Evolutionary conservation across 2,329 filamentous ascomycete species (phyloP).

Genomic region (Fusarium fujikuroi): DNA sequence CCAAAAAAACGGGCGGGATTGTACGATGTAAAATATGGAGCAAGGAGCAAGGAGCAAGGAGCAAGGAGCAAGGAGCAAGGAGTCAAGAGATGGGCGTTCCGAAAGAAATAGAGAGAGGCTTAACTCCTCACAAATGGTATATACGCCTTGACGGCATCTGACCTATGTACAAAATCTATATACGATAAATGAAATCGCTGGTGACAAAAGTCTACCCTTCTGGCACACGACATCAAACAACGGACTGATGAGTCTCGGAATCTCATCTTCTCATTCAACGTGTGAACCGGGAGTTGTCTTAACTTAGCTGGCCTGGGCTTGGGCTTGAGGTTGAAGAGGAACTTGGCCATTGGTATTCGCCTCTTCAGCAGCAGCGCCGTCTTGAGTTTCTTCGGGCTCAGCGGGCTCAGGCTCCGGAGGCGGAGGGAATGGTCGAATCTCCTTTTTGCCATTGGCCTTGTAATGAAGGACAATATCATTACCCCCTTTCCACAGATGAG

Average conservation of each 20-base stretch:
- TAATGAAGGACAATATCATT: constrained; percentile 92
- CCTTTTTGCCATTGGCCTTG: constrained; percentile 88
- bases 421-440: constrained; percentile 56
- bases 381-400: constrained; percentile 37
- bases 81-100: constrained; percentile 18
- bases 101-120: constrained; percentile 19
- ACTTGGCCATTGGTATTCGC: constrained; percentile 22
- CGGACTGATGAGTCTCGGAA: not conserved
- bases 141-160: constrained; percentile 34
- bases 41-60: constrained; percentile 28
- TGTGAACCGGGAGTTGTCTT: not conserved
- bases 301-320: constrained; percentile 19
- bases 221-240: constrained; percentile 19
- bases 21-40: constrained; percentile 34
- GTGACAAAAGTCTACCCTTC: constrained; percentile 19
- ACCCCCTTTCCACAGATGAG: constrained; percentile 94
- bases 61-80: constrained; percentile 26
- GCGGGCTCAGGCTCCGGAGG: constrained; percentile 30
- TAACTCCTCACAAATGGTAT: constrained; percentile 41
- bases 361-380: constrained; percentile 28
- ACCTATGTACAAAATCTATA: constrained; percentile 43
- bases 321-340: constrained; percentile 14
- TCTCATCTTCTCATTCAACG: not conserved
- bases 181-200: constrained; percentile 32
- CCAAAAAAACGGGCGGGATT: constrained; percentile 14